Evolutionary conservation across 306 rosid species (phyloP), one percentile per base, ranked within the genome.

Genomic region (Lathyrus tuberosus): DNA sequence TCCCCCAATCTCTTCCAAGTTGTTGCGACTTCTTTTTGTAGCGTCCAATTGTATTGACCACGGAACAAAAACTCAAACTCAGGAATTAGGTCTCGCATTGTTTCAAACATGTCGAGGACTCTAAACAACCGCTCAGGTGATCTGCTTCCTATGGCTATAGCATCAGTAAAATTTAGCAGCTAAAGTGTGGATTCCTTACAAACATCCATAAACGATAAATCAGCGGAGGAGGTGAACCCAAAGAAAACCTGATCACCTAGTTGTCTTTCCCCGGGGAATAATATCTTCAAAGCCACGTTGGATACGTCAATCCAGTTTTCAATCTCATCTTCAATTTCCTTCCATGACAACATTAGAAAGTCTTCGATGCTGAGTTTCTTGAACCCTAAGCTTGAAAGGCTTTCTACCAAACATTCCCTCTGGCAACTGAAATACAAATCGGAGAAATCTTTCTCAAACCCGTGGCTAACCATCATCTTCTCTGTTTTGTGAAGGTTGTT

Each of bases 1-100:
- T 91, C 95, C 31, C 97, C 31, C n/a, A 90, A 69, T 43, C 97
- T 84, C 73, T 90, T 90, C 97, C 97, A 90, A 15, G 88, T 90
- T 1, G 96, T 22, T 22, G 24, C 24, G 1, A 22, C 24, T 22
- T 22, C 24, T 22, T 22, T 22, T 22, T 22, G 24, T 2, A 22
- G 24, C 24, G 24, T 22, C 24, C 24, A 1, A 81, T 71, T 91
- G 76, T 41, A 94, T 79, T 2, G 80, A 76, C 72, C 67, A 15
- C 92, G 84, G 76, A 94, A 94, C 52, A 87, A 66, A 0, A 74
- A 67, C 7, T 94, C 90, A 5, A 94, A 90, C 33, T 90, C 96
- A 0, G 92, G 86, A 71, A 85, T 68, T 48, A 90, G 73, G 38
- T 94, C 98, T 42, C 93, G 85, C 84, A 93, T 18, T 5, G 87